A percentile compares a stretch with the other conserved stretches of the same genome.
Conservation (phyloP, 345 rosid genomes). For the Melaleuca alternifolia region DNA sequence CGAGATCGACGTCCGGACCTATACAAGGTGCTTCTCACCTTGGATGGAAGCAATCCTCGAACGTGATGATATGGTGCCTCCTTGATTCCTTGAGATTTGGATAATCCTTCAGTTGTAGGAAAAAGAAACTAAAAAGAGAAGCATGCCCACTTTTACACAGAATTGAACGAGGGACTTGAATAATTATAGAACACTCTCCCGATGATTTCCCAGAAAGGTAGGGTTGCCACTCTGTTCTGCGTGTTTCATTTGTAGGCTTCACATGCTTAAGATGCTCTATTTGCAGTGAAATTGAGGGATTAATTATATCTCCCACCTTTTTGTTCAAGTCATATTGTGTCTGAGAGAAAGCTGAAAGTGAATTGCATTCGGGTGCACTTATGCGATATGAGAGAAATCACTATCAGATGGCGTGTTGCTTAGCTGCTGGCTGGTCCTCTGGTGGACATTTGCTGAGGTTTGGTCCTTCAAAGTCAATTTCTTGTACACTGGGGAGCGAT, state of each 20-base stretch:
- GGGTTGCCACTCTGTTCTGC: neutral
- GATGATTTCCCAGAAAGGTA: neutral
- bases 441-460: neutral
- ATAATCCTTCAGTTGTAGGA: neutral
- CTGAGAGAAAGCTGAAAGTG: neutral
- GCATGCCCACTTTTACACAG: neutral
- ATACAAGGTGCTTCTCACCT: constrained; percentile 83
- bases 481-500: neutral
- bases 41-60: constrained; percentile 49
- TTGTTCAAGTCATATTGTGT: neutral
- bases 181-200: neutral
- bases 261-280: neutral
- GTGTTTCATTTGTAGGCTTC: neutral
- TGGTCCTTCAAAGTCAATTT: neutral
- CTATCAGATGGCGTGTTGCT: neutral
- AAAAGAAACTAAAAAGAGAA: neutral
- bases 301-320: neutral
- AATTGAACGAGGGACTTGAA: neutral
- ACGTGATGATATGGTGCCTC: constrained; percentile 1
- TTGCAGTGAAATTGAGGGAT: neutral
- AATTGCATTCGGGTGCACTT: neutral
- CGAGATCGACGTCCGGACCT: constrained; percentile 84
- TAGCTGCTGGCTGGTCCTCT: neutral
- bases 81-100: neutral
- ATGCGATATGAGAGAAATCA: neutral